phyloP scores from a whole-genome alignment of 371 early-diverging fungal species.

The Zychaea mexicana region DNA sequence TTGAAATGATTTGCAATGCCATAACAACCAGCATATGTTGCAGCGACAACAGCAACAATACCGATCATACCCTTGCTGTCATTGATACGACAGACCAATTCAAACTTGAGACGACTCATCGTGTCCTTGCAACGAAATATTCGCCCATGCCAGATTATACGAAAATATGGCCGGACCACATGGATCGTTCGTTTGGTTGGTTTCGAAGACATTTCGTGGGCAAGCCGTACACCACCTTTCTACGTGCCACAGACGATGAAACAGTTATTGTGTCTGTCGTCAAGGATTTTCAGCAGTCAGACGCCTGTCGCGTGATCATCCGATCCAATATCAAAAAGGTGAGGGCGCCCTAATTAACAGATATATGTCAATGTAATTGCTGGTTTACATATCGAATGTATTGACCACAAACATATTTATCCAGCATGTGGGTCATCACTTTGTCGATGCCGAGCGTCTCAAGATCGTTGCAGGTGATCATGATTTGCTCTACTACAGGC shows the following conservation, averaged over 20 bases:
- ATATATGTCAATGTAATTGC: constrained; percentile 20
- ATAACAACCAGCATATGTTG: not conserved
- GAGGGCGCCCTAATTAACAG: constrained; percentile 5
- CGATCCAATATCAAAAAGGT: constrained; percentile 18
- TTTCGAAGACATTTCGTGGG: constrained; percentile 27
- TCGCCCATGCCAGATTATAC: constrained; percentile 8
- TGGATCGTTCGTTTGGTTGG: constrained; percentile 20
- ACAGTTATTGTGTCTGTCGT: constrained; percentile 19
- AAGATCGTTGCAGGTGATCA: constrained; percentile 5
- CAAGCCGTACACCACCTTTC: constrained; percentile 24
- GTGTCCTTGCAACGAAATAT: not conserved
- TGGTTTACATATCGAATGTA: too few species aligned
- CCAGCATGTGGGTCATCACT: constrained; percentile 13
- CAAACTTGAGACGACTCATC: not conserved
- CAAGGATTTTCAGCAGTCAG: constrained; percentile 12
- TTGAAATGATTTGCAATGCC: not conserved
- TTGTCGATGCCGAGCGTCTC: constrained; percentile 7
- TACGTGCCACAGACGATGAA: constrained; percentile 12
- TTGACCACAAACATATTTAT: constrained; percentile 14
- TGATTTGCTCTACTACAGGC: constrained; percentile 20
- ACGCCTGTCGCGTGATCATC: constrained; percentile 35
- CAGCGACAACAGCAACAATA: not conserved
- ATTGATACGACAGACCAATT: not conserved
- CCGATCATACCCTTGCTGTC: not conserved
- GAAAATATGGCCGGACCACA: constrained; percentile 23